phyloP scores from a whole-genome alignment of 1,139 yeast species.

The Debaryomyces subglobosus region DNA sequence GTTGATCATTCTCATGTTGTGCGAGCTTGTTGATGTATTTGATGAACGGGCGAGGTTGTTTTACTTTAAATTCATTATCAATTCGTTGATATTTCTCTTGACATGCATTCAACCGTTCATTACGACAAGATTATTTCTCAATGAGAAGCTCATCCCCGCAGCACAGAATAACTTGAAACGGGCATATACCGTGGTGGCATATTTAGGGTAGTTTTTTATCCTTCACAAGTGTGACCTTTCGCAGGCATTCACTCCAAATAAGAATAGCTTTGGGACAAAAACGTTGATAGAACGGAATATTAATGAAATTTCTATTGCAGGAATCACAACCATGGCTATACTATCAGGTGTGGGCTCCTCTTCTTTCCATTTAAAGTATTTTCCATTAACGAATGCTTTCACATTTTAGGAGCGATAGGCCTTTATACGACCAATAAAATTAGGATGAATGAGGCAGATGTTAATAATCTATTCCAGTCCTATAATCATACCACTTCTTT shows the following conservation, averaged over 20 bases:
- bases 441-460: slow-evolving; percentile 22
- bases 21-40: slow-evolving; percentile 36
- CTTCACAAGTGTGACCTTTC: slow-evolving; percentile 39
- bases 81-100: slow-evolving; percentile 34
- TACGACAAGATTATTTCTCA: slow-evolving; percentile 33
- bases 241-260: slow-evolving; percentile 27
- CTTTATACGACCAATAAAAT: slow-evolving; percentile 5
- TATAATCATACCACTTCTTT: slow-evolving; percentile 44
- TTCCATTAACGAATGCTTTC: too few relatives aligned
- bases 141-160: slow-evolving; percentile 30
- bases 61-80: slow-evolving; percentile 36
- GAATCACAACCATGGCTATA: slow-evolving; percentile 71
- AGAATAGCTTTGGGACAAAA: slow-evolving; percentile 20
- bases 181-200: slow-evolving; percentile 18
- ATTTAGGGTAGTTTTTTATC: slow-evolving; percentile 34
- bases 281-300: slow-evolving; percentile 45
- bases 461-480: slow-evolving; percentile 37
- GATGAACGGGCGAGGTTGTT: slow-evolving; percentile 25
- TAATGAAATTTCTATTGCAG: slow-evolving; percentile 67
- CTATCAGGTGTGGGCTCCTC: slow-evolving; percentile 77
- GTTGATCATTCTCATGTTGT: slow-evolving; percentile 39
- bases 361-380: slow-evolving; percentile 51
- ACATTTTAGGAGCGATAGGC: slow-evolving; percentile 1
- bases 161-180: slow-evolving; percentile 12
- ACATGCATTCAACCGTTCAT: slow-evolving; percentile 39